Evolutionary conservation across 345 rosid genomes (phyloP).

Genomic region (Mallotus nudiflorus): DNA sequence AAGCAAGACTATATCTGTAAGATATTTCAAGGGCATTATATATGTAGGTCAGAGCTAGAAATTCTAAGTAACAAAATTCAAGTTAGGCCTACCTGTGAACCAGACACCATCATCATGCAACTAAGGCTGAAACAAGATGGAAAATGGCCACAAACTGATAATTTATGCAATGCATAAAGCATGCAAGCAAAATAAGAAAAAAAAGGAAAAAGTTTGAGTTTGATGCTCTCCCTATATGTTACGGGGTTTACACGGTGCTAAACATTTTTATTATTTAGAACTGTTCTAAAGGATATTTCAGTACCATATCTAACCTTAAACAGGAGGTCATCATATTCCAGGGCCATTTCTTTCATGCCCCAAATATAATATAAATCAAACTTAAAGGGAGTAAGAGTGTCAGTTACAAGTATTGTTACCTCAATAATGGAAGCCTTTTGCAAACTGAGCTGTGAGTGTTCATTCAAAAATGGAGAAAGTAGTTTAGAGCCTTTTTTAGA

Average conservation of each 20-base stretch:
- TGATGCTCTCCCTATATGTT: too few relatives aligned
- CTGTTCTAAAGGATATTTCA: too few relatives aligned
- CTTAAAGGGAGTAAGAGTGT: background rate
- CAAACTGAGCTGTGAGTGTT: constrained; percentile 56
- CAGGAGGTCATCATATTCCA: background rate
- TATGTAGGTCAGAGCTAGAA: background rate
- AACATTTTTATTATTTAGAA: background rate
- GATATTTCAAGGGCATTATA: background rate
- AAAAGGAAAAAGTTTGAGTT: too few relatives aligned
- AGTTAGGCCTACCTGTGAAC: too few relatives aligned
- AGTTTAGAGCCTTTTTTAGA: constrained; percentile 63
- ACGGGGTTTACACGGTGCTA: too few relatives aligned
- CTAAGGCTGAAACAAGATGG: too few relatives aligned
- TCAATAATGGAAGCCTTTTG: constrained; percentile 49
- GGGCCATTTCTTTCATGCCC: background rate
- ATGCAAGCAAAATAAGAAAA: too few relatives aligned
- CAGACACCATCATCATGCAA: too few relatives aligned
- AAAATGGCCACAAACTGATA: too few relatives aligned
- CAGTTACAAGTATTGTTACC: constrained; percentile 37
- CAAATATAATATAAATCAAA: background rate
- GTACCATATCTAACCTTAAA: background rate
- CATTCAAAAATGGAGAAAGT: constrained; percentile 68
- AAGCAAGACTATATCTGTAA: background rate
- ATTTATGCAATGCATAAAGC: too few relatives aligned
- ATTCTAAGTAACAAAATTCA: background rate